These are phyloP conservation scores for Atkinsonella texensis DNA, from an alignment of 2,329 filamentous ascomycete species.

Conservation along the genomic window DNA sequence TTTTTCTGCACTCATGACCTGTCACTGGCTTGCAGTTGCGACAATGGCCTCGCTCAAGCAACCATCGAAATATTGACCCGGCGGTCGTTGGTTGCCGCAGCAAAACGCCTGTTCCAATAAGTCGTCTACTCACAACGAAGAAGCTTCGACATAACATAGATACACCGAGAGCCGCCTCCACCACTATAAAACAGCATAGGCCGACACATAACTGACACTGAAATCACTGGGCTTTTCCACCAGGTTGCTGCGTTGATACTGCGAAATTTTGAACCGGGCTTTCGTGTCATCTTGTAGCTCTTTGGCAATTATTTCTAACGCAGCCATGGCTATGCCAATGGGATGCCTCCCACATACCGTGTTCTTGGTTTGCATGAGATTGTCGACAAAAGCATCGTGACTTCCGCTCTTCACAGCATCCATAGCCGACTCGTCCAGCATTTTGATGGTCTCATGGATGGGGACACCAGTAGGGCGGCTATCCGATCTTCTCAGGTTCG, in stretches of 20 bases:
- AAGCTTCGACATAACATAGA: background rate
- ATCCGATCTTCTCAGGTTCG: conserved; percentile 21
- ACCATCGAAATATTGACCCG: too few relatives aligned
- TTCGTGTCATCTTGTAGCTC: conserved; percentile 27
- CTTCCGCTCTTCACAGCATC: conserved; percentile 67
- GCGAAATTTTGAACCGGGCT: conserved; percentile 61
- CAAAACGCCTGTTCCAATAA: too few relatives aligned
- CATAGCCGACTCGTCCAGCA: conserved; percentile 73
- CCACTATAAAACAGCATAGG: conserved; percentile 62
- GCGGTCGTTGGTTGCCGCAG: too few relatives aligned
- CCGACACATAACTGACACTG: conserved; percentile 92
- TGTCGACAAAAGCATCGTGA: conserved; percentile 57
- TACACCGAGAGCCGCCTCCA: background rate
- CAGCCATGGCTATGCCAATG: conserved; percentile 86
- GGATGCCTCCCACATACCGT: conserved; percentile 93
- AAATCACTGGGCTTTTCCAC: conserved; percentile 56
- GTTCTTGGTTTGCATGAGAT: conserved; percentile 63
- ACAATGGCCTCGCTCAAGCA: too few relatives aligned
- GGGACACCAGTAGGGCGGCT: conserved; percentile 26
- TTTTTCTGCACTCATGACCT: background rate
- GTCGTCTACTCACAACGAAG: background rate
- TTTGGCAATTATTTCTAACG: conserved; percentile 52
- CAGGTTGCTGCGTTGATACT: conserved; percentile 78
- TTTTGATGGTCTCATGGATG: conserved; percentile 77
- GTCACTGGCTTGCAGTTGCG: too few relatives aligned